Evolutionary conservation across 768 basidiomycete genomes (phyloP).

Genomic region (Omphalotus guepiniiformis): DNA sequence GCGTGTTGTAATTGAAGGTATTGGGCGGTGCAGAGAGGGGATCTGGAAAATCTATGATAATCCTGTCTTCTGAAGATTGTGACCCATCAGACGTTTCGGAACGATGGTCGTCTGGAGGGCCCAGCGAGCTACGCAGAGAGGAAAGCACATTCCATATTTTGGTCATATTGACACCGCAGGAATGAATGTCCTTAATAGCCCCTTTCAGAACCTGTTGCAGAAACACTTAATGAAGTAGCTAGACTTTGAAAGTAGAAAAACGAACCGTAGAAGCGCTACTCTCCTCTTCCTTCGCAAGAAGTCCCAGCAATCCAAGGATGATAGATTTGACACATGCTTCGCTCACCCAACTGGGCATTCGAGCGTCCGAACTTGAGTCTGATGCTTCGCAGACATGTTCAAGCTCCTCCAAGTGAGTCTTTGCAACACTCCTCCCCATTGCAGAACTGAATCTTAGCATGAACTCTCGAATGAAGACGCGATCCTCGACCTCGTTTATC

Average conservation of each 20-base stretch:
- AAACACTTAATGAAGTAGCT: background rate
- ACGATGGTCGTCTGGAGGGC: slow-evolving; percentile 13
- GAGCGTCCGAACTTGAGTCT: slow-evolving; percentile 36
- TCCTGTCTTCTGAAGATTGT: slow-evolving; percentile 19
- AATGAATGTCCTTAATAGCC: slow-evolving; percentile 49
- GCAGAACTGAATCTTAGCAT: slow-evolving; percentile 55
- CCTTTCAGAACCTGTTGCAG: slow-evolving; percentile 35
- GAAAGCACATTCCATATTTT: slow-evolving; percentile 60
- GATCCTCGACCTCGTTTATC: slow-evolving; percentile 47
- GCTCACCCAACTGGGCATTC: slow-evolving; percentile 52
- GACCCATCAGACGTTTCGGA: slow-evolving; percentile 9
- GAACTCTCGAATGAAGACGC: slow-evolving; percentile 75
- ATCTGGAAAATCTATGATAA: slow-evolving; percentile 40
- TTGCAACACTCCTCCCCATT: slow-evolving; percentile 39
- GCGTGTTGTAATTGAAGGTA: slow-evolving; percentile 38
- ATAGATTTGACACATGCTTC: slow-evolving; percentile 63
- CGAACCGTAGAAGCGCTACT: slow-evolving; percentile 34
- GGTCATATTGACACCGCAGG: slow-evolving; percentile 50
- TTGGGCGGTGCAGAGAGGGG: slow-evolving; percentile 53
- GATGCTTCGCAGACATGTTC: slow-evolving; percentile 34
- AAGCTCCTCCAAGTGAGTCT: slow-evolving; percentile 56
- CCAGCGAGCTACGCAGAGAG: slow-evolving; percentile 34
- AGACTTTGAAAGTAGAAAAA: background rate
- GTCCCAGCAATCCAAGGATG: slow-evolving; percentile 54
- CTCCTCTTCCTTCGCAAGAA: slow-evolving; percentile 44